Base-by-base conservation (phyloP, 352 stramenopile genomes). In the Globisporangium mamillatum region DNA sequence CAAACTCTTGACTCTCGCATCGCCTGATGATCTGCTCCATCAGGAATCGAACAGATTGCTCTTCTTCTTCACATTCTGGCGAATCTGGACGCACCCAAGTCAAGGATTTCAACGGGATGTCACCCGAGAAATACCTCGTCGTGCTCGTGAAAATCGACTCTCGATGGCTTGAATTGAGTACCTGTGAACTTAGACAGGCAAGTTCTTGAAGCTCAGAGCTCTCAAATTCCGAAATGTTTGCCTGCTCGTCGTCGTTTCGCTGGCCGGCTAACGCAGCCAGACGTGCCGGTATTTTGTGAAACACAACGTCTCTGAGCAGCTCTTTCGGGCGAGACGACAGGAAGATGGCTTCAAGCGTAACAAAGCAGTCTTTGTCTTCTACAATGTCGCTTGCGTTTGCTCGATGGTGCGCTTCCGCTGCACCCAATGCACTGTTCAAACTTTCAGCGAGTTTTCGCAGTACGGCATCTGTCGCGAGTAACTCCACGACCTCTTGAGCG, bases 101-200 rank as follows among this genome's bases (percentile, higher is more conserved):
- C 71, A 79, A 70, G 9, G 74, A 79, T 64, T 70, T 60, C 71
- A 65, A 72, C 12, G 20, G 4, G 52, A 53, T 72, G 9, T 67
- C 41, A 7, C 72, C 64, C 46, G 68, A 64, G 67, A 75, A 75
- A 58, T 71, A 58, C 22, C 57, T 68, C 12, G 73, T 32, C 4
- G 61, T 59, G 16, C 44, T 68, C 29, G 73, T 69, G 6, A 77
- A 64, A 25, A 69, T 68, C 54, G 65, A 54, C 46, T 75, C 64
- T 64, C 70, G 67, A 25, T 71, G 71, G 14, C 56, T 50, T 38
- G 53, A 68, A 3, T 60, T 44, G 25, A 77, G 63, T 12, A 75
- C 44, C 38, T 72, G 70, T 16, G 63, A 73, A 5, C 56, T 29
- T 27, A 79, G 50, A 46, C 73, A 79, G 1, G 61, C 64, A 6